A percentile compares a stretch with the other conserved stretches of the same genome.
phyloP scores from a whole-genome alignment of 2,329 filamentous ascomycete species.

The Ophiostoma quercus region DNA sequence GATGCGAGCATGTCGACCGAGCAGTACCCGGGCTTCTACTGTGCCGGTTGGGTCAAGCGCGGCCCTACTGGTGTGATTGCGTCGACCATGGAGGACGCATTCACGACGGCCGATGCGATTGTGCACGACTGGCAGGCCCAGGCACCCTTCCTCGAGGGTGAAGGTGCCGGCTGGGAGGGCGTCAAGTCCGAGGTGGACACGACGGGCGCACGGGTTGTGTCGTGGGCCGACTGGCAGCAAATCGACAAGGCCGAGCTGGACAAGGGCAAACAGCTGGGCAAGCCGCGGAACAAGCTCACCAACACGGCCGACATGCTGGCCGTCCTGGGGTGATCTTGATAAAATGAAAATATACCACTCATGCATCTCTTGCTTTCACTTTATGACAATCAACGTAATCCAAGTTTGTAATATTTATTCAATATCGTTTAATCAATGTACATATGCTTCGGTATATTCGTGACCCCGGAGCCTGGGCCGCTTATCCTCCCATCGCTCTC shows the following conservation, averaged over 20 bases:
- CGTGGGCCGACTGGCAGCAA: slow-evolving; percentile 76
- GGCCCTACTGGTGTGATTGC: slow-evolving; percentile 95
- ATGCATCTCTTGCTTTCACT: not conserved
- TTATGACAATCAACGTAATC: not conserved
- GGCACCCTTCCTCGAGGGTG: slow-evolving; percentile 38
- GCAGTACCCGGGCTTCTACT: slow-evolving; percentile 70
- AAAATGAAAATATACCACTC: not conserved
- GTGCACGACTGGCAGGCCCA: slow-evolving; percentile 63
- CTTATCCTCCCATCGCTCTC: not conserved
- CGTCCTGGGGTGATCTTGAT: slow-evolving; percentile 38
- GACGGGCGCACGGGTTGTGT: slow-evolving; percentile 53
- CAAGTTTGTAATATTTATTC: not conserved
- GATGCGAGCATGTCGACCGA: slow-evolving; percentile 38
- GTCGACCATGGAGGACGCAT: slow-evolving; percentile 92
- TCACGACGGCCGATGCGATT: slow-evolving; percentile 79
- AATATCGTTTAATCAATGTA: not conserved
- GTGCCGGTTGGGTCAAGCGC: slow-evolving; percentile 92
- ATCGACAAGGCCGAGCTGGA: slow-evolving; percentile 76
- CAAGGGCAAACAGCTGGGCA: slow-evolving; percentile 62
- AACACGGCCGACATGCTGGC: slow-evolving; percentile 53
- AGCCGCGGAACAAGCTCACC: slow-evolving; percentile 69
- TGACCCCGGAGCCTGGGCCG: not conserved
- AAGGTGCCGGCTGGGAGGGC: slow-evolving; percentile 66
- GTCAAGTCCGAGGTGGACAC: slow-evolving; percentile 57
- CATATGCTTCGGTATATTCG: slow-evolving; percentile 5